Evolutionary conservation across 179 eudicot genomes (phyloP).

Genomic region (Gypsophila paniculata): DNA sequence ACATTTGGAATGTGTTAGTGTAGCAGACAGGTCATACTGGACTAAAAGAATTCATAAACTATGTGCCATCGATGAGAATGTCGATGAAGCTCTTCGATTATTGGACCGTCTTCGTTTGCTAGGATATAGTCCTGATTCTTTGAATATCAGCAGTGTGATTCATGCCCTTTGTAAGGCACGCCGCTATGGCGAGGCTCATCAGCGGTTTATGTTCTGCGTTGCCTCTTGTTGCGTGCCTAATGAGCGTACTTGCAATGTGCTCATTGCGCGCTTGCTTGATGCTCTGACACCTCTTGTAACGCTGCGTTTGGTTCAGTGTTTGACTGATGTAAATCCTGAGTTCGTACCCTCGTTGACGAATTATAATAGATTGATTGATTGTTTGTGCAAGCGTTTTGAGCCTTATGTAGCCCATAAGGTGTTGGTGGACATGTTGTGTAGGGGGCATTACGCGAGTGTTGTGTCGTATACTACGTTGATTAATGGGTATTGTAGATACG

Average conservation of each 20-base stretch:
- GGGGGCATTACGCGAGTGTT: conserved; percentile 58
- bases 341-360: conserved; percentile 61
- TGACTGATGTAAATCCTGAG: conserved; percentile 38
- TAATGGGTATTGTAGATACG: conserved; percentile 56
- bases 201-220: conserved; percentile 40
- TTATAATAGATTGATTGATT: conserved; percentile 72
- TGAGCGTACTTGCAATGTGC: conserved; percentile 73
- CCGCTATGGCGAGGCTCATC: conserved; percentile 69
- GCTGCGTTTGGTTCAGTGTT: conserved; percentile 30
- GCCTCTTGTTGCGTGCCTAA: conserved; percentile 45
- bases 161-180: conserved; percentile 61
- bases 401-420: conserved; percentile 50
- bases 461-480: conserved; percentile 69
- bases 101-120: conserved; percentile 47
- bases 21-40: conserved; percentile 35
- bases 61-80: conserved; percentile 39
- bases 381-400: conserved; percentile 41
- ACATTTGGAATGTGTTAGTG: conserved; percentile 17
- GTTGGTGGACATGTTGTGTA: conserved; percentile 52
- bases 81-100: conserved; percentile 54
- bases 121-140: conserved; percentile 49
- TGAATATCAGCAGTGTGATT: conserved; percentile 57
- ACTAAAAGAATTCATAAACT: conserved; percentile 54
- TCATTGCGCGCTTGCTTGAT: conserved; percentile 63
- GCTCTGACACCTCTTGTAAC: conserved; percentile 35